Percentiles rank a stretch among this genome's conserved stretches.
phyloP scores from a whole-genome alignment of 768 basidiomycete genomes.

The Leucocoprinus birnbaumii region DNA sequence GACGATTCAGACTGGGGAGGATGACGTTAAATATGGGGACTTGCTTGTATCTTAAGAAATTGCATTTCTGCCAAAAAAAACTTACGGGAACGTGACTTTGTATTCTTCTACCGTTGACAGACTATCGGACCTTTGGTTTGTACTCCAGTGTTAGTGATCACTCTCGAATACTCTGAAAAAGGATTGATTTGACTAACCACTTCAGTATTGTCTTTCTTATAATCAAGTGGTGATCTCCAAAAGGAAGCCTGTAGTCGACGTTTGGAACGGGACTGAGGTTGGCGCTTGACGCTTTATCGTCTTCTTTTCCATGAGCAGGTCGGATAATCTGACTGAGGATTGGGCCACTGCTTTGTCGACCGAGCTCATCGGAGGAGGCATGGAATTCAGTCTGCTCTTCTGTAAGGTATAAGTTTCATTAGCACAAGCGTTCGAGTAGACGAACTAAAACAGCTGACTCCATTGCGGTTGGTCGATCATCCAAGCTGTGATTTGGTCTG shows the following conservation, averaged over 20 bases:
- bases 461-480: conserved; percentile 52
- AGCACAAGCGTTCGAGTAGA: background rate
- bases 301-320: background rate
- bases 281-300: background rate
- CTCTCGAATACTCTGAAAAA: too few relatives aligned
- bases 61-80: too few relatives aligned
- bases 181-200: background rate
- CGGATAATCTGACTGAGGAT: background rate
- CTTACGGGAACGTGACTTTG: too few relatives aligned
- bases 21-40: too few relatives aligned
- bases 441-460: conserved; percentile 30
- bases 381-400: background rate
- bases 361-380: background rate
- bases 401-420: background rate
- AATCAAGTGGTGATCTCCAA: background rate
- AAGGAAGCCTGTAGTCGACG: background rate
- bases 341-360: background rate
- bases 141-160: too few relatives aligned
- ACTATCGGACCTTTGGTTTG: too few relatives aligned
- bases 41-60: too few relatives aligned
- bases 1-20: too few relatives aligned
- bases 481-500: conserved; percentile 62
- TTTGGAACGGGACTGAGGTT: background rate
- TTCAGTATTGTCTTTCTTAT: background rate
- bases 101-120: too few relatives aligned